Conservation (phyloP, 768 basidiomycete genomes). For the Suillus spraguei region DNA sequence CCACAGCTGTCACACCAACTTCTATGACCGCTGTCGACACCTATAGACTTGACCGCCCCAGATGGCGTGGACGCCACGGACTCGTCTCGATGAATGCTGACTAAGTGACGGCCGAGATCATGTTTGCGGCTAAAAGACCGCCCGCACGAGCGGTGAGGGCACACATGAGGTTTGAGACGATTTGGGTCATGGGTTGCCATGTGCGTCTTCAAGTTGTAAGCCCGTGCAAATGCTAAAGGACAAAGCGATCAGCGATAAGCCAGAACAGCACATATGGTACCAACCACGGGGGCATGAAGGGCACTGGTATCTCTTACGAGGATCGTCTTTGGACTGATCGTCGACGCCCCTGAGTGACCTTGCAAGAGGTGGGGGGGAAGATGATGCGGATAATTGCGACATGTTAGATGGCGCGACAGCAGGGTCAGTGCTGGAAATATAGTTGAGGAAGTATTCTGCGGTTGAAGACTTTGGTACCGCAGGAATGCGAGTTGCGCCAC, state of each 20-base stretch:
- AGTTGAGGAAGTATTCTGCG: conserved; percentile 44
- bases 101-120: conserved; percentile 87
- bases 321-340: conserved; percentile 56
- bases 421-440: conserved; percentile 34
- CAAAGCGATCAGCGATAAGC: conserved; percentile 11
- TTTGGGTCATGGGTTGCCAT: conserved; percentile 94
- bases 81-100: conserved; percentile 82
- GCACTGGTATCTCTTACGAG: conserved; percentile 81
- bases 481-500: conserved; percentile 50
- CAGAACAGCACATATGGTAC: conserved; percentile 11
- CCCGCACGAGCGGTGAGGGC: conserved; percentile 82
- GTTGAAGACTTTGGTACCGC: conserved; percentile 51
- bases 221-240: conserved; percentile 79
- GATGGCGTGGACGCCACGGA: conserved; percentile 45
- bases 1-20: conserved; percentile 78
- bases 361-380: conserved; percentile 42
- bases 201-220: conserved; percentile 95
- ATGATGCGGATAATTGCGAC: conserved; percentile 47
- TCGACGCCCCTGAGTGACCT: conserved; percentile 41
- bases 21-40: conserved; percentile 64
- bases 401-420: conserved; percentile 62
- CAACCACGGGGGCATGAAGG: conserved; percentile 71
- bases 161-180: conserved; percentile 85
- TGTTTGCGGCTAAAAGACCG: conserved; percentile 95
- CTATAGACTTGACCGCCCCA: conserved; percentile 51